Conservation (phyloP, 176 grass and related monocot species). For the Microstegium vimineum region DNA sequence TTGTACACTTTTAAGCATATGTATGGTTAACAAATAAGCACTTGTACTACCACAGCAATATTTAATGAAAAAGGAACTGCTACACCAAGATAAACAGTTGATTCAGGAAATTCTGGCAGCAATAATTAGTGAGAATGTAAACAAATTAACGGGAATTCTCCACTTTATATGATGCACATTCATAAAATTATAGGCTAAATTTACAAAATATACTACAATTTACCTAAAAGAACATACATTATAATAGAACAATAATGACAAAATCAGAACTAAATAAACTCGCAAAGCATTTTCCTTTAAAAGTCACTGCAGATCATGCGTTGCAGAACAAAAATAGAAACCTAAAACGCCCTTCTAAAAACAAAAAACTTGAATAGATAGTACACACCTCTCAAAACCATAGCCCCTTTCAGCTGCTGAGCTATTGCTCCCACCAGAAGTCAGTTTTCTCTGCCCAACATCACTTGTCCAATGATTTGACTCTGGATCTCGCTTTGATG, state of each 20-base stretch:
- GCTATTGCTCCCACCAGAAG: slow-evolving; percentile 34
- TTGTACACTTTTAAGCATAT: not conserved
- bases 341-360: not conserved
- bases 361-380: slow-evolving; percentile 12
- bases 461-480: slow-evolving; percentile 48
- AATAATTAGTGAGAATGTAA: not conserved
- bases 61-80: not conserved
- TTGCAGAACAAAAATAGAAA: slow-evolving; percentile 17
- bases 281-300: slow-evolving; percentile 17
- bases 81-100: not conserved
- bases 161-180: not conserved
- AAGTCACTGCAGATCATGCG: not conserved
- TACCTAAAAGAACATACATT: not conserved
- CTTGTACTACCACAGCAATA: not conserved
- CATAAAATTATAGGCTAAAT: not conserved
- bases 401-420: slow-evolving; percentile 47
- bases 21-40: not conserved
- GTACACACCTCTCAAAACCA: slow-evolving; percentile 73
- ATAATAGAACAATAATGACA: not conserved
- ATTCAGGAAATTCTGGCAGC: not conserved
- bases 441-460: slow-evolving; percentile 58
- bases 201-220: not conserved
- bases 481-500: slow-evolving; percentile 56
- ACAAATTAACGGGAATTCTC: not conserved
- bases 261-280: not conserved